These are phyloP conservation scores for Phytophthora vignae DNA, from an alignment of 352 stramenopile species.

Conservation along the genomic window DNA sequence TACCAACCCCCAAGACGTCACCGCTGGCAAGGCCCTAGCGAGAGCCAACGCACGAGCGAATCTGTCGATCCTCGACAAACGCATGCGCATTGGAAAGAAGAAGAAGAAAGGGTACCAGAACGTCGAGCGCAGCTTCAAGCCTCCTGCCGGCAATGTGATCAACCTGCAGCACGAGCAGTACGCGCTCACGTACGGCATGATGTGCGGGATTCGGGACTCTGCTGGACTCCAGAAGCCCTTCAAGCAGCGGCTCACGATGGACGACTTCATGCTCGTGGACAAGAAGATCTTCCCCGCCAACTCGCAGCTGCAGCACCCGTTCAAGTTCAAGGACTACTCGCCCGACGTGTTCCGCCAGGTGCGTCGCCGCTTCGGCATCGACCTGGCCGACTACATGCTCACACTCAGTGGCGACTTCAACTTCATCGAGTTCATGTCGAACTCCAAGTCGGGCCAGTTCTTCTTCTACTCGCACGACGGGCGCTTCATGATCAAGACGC, in stretches of 20 bases:
- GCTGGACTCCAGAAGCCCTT: constrained; percentile 88
- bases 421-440: constrained; percentile 99
- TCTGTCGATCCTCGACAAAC: constrained; percentile 61
- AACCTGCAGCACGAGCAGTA: constrained; percentile 96
- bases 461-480: constrained; percentile 99
- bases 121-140: constrained; percentile 67
- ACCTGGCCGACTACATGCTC: constrained; percentile 91
- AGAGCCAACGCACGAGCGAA: constrained; percentile 59
- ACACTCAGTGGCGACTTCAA: constrained; percentile 95
- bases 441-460: constrained; percentile 99
- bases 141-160: constrained; percentile 78
- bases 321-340: constrained; percentile 95
- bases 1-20: constrained; percentile 19
- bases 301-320: constrained; percentile 78
- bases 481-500: constrained; percentile 99
- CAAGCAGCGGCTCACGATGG: constrained; percentile 87
- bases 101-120: constrained; percentile 63
- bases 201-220: constrained; percentile 97
- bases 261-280: constrained; percentile 92
- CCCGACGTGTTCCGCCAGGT: constrained; percentile 88
- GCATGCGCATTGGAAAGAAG: constrained; percentile 60
- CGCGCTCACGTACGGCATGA: constrained; percentile 98
- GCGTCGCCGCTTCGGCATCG: constrained; percentile 75
- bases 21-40: constrained; percentile 47
- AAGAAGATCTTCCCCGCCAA: constrained; percentile 82